Conservation (phyloP, 345 rosid genomes). For the Eucalyptus tenuipes region DNA sequence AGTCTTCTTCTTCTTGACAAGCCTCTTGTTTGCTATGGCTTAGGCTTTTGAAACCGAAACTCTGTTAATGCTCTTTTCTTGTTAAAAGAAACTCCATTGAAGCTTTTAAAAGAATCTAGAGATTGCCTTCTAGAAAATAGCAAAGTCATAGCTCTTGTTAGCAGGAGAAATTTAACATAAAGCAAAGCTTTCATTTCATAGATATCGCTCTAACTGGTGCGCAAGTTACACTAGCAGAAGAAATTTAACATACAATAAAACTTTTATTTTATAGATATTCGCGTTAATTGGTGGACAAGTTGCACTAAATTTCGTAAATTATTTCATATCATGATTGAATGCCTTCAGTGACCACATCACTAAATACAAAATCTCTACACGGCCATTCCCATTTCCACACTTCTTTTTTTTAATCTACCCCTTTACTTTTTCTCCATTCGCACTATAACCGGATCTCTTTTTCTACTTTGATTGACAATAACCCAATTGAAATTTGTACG, state of each 20-base stretch:
- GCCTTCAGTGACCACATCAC: neutral
- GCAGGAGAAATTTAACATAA: neutral
- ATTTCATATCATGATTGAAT: neutral
- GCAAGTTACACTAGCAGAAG: accelerated
- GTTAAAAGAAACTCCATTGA: neutral
- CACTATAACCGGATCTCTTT: neutral
- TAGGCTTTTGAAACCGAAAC: neutral
- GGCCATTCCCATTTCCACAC: neutral
- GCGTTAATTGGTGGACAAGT: neutral
- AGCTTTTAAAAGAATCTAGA: neutral
- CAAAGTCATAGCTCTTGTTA: neutral
- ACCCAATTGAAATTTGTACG: neutral
- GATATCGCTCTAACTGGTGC: neutral
- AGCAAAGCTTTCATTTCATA: neutral
- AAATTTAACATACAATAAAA: no score
- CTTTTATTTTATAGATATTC: no score
- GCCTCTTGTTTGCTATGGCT: no score
- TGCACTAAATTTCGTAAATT: neutral
- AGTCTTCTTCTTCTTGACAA: neutral
- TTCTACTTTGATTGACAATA: neutral
- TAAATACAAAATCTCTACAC: neutral
- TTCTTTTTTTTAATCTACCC: neutral
- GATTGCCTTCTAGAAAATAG: neutral
- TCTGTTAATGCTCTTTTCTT: neutral
- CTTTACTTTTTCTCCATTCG: neutral